Evolutionary conservation across 768 basidiomycete genomes (phyloP).

Genomic region (Suillus subaureus): DNA sequence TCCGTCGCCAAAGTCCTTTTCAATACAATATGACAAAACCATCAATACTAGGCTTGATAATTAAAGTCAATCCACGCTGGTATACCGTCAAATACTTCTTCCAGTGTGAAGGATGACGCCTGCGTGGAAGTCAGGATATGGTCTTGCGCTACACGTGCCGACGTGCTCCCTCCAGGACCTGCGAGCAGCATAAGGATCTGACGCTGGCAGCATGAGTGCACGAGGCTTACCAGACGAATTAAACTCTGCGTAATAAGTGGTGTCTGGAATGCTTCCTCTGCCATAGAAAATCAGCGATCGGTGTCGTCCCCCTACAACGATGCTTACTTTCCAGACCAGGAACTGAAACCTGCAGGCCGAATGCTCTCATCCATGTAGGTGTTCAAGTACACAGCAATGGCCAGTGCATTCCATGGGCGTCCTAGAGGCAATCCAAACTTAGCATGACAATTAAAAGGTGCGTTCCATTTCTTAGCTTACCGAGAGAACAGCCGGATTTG

Average conservation of each 20-base stretch:
- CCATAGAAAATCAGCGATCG: background rate
- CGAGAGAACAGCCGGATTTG: constrained; percentile 50
- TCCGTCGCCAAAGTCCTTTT: background rate
- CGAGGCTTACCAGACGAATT: constrained; percentile 46
- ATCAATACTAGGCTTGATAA: constrained; percentile 40
- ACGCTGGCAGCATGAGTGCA: background rate
- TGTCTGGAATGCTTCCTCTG: constrained; percentile 53
- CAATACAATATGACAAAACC: background rate
- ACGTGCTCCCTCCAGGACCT: constrained; percentile 55
- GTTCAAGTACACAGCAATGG: constrained; percentile 53
- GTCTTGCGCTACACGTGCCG: constrained; percentile 46
- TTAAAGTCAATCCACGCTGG: constrained; percentile 59
- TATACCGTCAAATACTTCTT: constrained; percentile 51
- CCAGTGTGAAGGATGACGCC: constrained; percentile 40
- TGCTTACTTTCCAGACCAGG: constrained; percentile 40
- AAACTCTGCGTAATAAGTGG: constrained; percentile 61
- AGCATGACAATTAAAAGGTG: background rate
- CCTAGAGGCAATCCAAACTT: constrained; percentile 15
- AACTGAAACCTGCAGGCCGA: constrained; percentile 49
- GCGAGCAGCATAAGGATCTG: background rate
- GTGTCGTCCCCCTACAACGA: background rate
- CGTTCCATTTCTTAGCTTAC: constrained; percentile 24
- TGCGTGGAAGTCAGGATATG: constrained; percentile 41
- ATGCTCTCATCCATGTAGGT: constrained; percentile 64
- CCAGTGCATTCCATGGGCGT: constrained; percentile 66